Percentiles rank a stretch among this genome's conserved stretches.
phyloP scores from a whole-genome alignment of 2,329 filamentous ascomycete species.

The Epichloe bromicola region DNA sequence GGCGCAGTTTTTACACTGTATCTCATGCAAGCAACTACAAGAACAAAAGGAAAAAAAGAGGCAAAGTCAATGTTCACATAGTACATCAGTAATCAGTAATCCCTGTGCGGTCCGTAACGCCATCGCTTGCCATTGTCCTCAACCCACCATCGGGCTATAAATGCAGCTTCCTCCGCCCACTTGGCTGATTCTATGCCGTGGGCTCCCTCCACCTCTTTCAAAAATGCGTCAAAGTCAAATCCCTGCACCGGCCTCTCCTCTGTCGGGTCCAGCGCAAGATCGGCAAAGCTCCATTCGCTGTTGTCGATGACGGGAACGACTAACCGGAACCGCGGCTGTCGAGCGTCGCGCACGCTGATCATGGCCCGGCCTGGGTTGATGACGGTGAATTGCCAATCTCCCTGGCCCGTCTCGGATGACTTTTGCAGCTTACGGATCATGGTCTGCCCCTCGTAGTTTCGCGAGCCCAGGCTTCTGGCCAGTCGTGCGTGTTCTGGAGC shows the following conservation, averaged over 20 bases:
- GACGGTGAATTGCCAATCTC: conserved; percentile 22
- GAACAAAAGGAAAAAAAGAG: background rate
- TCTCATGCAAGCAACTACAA: no score
- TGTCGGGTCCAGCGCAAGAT: conserved; percentile 15
- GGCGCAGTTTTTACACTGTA: no score
- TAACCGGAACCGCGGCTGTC: conserved; percentile 16
- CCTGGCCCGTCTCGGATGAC: conserved; percentile 9
- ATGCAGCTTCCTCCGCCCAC: conserved; percentile 22
- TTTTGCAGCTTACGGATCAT: conserved; percentile 18
- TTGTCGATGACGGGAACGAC: conserved; percentile 19
- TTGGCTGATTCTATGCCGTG: conserved; percentile 15
- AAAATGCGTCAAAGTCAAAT: conserved; percentile 15
- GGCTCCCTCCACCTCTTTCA: conserved; percentile 8
- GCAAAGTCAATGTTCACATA: conserved; percentile 11
- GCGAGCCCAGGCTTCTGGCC: conserved; percentile 15
- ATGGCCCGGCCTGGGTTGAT: conserved; percentile 21
- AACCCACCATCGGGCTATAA: conserved; percentile 21
- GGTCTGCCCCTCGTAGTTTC: conserved; percentile 23
- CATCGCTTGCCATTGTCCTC: conserved; percentile 23
- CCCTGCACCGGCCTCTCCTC: conserved; percentile 14
- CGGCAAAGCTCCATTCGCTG: conserved; percentile 19
- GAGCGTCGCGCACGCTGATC: conserved; percentile 20
- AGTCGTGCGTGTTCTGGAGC: conserved; percentile 13
- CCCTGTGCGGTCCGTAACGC: conserved; percentile 13
- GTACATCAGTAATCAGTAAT: conserved; percentile 11